Percentiles rank a stretch among this genome's conserved stretches.
Conservation (phyloP, 768 basidiomycete genomes). For the Calocera viscosa region DNA sequence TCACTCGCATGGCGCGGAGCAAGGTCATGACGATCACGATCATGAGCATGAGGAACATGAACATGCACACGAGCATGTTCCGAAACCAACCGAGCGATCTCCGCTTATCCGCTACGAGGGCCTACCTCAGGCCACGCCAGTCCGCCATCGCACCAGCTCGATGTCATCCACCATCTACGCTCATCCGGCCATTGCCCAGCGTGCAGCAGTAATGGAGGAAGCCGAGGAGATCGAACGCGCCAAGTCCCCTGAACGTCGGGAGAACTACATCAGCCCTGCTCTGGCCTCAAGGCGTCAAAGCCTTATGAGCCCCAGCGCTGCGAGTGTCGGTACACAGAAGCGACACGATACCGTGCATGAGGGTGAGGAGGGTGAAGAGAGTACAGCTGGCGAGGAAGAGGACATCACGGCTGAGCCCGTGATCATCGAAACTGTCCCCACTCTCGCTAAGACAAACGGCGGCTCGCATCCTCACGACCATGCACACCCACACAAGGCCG, state of each 20-base stretch:
- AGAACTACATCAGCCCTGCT: neutral
- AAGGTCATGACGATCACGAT: conserved; percentile 18
- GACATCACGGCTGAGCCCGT: conserved; percentile 4
- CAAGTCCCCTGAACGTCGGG: conserved; percentile 14
- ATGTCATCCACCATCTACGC: neutral
- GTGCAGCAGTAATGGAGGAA: conserved; percentile 5
- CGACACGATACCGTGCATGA: conserved; percentile 11
- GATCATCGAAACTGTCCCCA: conserved; percentile 18
- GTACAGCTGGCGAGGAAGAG: conserved; percentile 15
- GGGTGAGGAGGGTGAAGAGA: conserved; percentile 4
- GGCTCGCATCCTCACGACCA: conserved; percentile 18
- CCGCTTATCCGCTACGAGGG: conserved; percentile 11
- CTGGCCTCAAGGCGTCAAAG: neutral
- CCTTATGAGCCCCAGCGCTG: conserved; percentile 9
- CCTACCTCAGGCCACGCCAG: neutral
- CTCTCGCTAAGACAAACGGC: neutral
- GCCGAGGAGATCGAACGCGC: conserved; percentile 16
- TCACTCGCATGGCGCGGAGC: conserved; percentile 39
- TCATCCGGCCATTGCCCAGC: neutral
- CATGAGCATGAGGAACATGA: conserved; percentile 32
- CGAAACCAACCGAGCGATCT: conserved; percentile 12
- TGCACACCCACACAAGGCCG: conserved; percentile 14
- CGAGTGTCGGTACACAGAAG: conserved; percentile 13
- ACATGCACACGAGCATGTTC: conserved; percentile 23
- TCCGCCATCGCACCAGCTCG: neutral